Base-by-base conservation (phyloP, 495 filamentous ascomycete species). In the Penicillium antarcticum region DNA sequence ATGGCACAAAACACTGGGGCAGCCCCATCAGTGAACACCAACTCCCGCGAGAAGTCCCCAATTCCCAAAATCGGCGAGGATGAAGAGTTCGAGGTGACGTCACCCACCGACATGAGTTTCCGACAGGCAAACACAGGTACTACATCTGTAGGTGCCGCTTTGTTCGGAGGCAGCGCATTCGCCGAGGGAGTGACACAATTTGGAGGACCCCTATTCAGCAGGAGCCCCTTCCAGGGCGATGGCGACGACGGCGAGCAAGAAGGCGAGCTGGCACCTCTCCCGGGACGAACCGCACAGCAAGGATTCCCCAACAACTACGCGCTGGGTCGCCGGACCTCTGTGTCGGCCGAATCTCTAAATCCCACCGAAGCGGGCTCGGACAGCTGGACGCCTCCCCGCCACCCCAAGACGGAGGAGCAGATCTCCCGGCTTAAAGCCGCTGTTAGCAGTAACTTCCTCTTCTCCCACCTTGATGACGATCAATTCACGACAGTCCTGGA, bases 301-400 rank as follows among this genome's bases (percentile, higher is more conserved):
- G 87, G 86, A 48, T 91, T 96, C 60, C 95, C 95, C 37, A 87
- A 80, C 53, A 92, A 97, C 63, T 98, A 97, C 70, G 92, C 92
- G 65, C 83, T 96, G 76, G 87, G 80, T 60, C 88, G 94, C 52
- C 89, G 94, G 39, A 96, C 91, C 17, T 97, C 94, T 6, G 95
- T 98, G 26, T 97, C 95, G 41, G 94, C 94, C 41, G 94, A 98
- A 70, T 96, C 91, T 3, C 77, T 98, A 55, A 95, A 95, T 68
- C 94, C 94, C 13, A 86, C 87, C 31, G 85, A 87, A 6, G 84
- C 89, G 32, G 80, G 82, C 51, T 82, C 87, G 58, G 90, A 92
- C 52, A 94, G 92, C 66, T 98, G 94, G 94, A 79, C 84, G 9
- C 89, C 94, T 12, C 94, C 94, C 0, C 78, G 80, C 55, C 88